Percentiles rank a stretch among this genome's conserved stretches.
Evolutionary conservation across 495 filamentous ascomycete species (phyloP).

Genomic region (Aspergillus heteromorphus): DNA sequence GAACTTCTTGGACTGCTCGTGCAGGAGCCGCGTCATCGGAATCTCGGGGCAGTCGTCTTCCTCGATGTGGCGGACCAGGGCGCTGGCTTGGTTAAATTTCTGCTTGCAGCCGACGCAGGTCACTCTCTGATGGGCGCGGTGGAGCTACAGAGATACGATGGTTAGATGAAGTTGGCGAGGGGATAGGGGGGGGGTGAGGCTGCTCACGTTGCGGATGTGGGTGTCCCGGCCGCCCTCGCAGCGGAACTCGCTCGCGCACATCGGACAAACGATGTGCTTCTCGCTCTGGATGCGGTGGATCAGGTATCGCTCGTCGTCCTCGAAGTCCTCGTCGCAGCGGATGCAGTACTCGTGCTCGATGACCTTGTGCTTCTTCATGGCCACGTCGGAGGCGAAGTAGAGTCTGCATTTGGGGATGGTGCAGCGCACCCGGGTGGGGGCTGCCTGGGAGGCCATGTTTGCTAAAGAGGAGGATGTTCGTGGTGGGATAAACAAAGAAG

Average conservation of each 20-base stretch:
- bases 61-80: constrained; percentile 48
- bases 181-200: not conserved
- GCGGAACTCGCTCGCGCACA: constrained; percentile 49
- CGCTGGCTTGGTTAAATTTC: constrained; percentile 38
- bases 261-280: constrained; percentile 43
- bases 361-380: constrained; percentile 45
- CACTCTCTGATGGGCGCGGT: constrained; percentile 39
- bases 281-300: constrained; percentile 36
- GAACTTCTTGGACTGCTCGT: constrained; percentile 33
- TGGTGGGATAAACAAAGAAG: no score
- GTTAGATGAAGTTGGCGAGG: not conserved
- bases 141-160: constrained; percentile 9
- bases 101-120: constrained; percentile 41
- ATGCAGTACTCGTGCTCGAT: constrained; percentile 46
- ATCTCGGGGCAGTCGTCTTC: constrained; percentile 36
- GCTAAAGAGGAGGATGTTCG: no score
- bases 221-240: constrained; percentile 37
- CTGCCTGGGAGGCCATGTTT: not conserved
- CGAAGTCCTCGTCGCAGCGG: constrained; percentile 46
- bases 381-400: constrained; percentile 48
- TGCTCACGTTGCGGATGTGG: constrained; percentile 44
- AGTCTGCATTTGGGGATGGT: constrained; percentile 60
- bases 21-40: constrained; percentile 22
- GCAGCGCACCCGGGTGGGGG: constrained; percentile 41
- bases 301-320: constrained; percentile 33